Base-by-base conservation (phyloP, 2,329 filamentous ascomycete species). In the Diplodia corticola region DNA sequence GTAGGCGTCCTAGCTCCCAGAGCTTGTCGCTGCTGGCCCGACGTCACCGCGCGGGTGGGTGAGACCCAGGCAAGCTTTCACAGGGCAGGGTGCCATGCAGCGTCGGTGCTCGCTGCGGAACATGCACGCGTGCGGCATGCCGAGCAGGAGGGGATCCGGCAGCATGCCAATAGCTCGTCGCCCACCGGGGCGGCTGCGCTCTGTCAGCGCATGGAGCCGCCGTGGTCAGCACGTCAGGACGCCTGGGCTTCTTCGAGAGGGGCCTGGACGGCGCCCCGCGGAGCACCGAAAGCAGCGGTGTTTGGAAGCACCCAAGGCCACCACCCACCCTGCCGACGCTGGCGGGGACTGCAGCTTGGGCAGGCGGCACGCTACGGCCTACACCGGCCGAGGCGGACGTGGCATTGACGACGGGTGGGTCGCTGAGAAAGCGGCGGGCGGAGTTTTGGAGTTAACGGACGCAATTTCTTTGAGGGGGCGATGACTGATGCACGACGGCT, bases 401-500 rank as follows among this genome's bases (percentile, higher is more conserved):
- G 60, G 57, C 60, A 51, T 35, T 63, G 48, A 22, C 17, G 49
- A 10, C 40, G 20, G 7, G 50, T 57, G 63, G 63, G 63, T 55
- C 63, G 50, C 57, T 61, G 24, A 33, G 26, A 22, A 33, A 61
- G 57, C 50, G 51, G 22, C 50, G 51, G 51, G 63, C 63, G 63
- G 63, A 65, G 15, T 65, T 65, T 65, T 65, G 63, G 63, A 65
- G 63, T 65, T 65, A 65, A 65, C 63, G 63, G 63, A 17, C 54
- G 51, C 63, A 65, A 65, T 49, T n/a, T 51, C 50, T 54, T 37
- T 35, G 61, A 28, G 15, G 33, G 33, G 48, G 60, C 48, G 61
- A 64, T 64, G 61, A 64, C 50, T 64, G 61, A 64, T 64, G 33
- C 61, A n/a, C 40, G 44, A 44, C 33, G n/a, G 22, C 30, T 59